phyloP scores from a whole-genome alignment of 352 stramenopile species.

The Nothophytophthora sp. region DNA sequence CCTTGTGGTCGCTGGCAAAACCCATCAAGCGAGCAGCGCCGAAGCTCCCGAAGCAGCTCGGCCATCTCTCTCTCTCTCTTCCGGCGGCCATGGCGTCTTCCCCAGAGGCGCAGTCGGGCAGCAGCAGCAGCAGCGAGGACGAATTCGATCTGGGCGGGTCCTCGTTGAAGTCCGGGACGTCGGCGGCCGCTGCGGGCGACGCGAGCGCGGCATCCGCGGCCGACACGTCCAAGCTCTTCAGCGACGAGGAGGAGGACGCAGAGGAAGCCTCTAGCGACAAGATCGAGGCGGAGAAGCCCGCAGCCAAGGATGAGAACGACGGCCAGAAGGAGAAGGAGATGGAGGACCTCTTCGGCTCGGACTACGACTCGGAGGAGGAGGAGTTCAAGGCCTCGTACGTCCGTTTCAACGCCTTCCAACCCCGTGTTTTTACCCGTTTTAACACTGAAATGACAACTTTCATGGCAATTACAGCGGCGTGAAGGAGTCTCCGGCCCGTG shows the following conservation, averaged over 20 bases:
- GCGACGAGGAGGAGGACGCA: slow-evolving; percentile 66
- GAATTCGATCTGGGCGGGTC: slow-evolving; percentile 68
- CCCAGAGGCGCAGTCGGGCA: slow-evolving; percentile 54
- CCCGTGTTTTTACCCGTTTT: not conserved
- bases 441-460: not conserved
- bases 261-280: slow-evolving; percentile 15
- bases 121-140: slow-evolving; percentile 75
- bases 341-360: slow-evolving; percentile 88
- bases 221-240: slow-evolving; percentile 62
- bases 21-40: no score
- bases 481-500: slow-evolving; percentile 78
- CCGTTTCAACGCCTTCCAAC: not conserved
- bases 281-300: slow-evolving; percentile 18
- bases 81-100: slow-evolving; percentile 48
- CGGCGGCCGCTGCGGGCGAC: slow-evolving; percentile 3
- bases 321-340: slow-evolving; percentile 80
- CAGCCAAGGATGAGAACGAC: slow-evolving; percentile 33
- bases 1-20: no score
- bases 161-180: slow-evolving; percentile 16
- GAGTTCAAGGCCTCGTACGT: slow-evolving; percentile 88
- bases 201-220: slow-evolving; percentile 2
- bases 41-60: no score
- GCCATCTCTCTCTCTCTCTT: not conserved
- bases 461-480: slow-evolving; percentile 57
- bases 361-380: slow-evolving; percentile 89